Evolutionary conservation across 225 moss, liverwort and hornwort genomes (phyloP).

Genomic region (Ulota crispa): DNA sequence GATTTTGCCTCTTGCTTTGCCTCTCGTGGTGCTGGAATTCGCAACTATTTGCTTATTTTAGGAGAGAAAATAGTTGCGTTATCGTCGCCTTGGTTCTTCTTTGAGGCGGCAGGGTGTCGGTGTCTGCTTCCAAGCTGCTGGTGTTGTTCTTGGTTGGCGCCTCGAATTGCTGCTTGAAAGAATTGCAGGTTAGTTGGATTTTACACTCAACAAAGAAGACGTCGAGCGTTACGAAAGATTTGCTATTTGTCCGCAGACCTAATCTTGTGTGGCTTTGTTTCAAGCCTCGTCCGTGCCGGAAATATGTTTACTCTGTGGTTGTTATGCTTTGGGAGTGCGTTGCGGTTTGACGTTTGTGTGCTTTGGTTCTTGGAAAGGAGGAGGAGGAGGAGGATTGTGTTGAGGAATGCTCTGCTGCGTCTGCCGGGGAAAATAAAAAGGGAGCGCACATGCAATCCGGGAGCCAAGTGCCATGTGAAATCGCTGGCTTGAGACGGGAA

Average conservation of each 20-base stretch:
- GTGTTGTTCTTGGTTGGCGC: constrained; percentile 15
- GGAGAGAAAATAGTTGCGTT: background rate
- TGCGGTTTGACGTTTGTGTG: constrained; percentile 2
- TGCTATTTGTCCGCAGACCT: constrained; percentile 6
- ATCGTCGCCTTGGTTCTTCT: background rate
- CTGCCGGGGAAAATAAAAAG: background rate
- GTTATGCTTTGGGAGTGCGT: background rate
- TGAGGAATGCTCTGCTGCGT: constrained; percentile 21
- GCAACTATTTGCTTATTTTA: background rate
- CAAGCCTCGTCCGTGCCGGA: background rate
- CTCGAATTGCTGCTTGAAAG: constrained; percentile 20
- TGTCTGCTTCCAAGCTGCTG: constrained; percentile 6
- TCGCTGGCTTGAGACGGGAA: constrained; percentile 32
- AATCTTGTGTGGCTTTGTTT: background rate
- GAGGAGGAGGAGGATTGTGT: constrained; percentile 18
- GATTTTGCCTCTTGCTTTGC: background rate
- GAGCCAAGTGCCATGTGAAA: constrained; percentile 46
- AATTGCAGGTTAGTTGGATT: constrained; percentile 12
- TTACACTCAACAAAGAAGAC: background rate
- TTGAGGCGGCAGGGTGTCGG: constrained; percentile 2
- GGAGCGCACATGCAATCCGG: constrained; percentile 29
- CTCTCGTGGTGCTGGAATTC: background rate
- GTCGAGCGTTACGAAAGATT: background rate
- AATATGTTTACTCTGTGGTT: background rate
- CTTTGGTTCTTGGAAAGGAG: constrained; percentile 9